Evolutionary conservation across 768 basidiomycete genomes (phyloP), one percentile per base, ranked within the genome.

Genomic region (Mycena leptocephala): DNA sequence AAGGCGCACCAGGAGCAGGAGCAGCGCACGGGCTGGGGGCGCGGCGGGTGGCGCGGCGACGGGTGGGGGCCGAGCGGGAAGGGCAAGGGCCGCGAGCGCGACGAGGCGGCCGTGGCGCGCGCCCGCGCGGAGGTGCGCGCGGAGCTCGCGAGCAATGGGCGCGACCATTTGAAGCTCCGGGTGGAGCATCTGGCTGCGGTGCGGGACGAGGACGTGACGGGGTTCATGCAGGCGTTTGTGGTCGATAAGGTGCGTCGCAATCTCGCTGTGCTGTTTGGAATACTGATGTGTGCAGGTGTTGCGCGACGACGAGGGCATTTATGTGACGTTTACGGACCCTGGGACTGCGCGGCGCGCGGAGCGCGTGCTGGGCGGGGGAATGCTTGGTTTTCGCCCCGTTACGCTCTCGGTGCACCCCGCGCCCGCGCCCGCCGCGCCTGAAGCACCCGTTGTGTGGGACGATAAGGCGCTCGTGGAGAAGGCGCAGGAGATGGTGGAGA

Each of bases 291-390:
- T 33, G 39, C 71, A 96, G 95, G 89, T 97, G 32, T 86, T 96
- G 2, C 90, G 91, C 76, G 95, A 95, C 82, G 89, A 90, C 64
- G 84, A 86, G 2, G 94, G 93, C 13, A 94, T 95, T 89, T 97
- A 97, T 81, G 90, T 97, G 76, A 95, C 96, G 5, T 99, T 98
- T 82, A 81, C 86, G 24, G 90, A 91, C 5, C 81, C 87, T 2
- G 91, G 91, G 69, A 82, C 90, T 0, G 97, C 97, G 0, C 87
- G 92, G 8, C 88, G 93, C 4, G 95, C 96, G 0, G 89, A 89
- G 11, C 90, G 91, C 78, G 92, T 95, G 4, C 89, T 97, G 41
- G 86, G 84, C 7, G 85, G 86, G 16, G 90, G 90, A 48, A 91
- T 87, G 72, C 89, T 95, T 3, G 90, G 88, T 1, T 90, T 92